A percentile compares a stretch with the other conserved stretches of the same genome.
Evolutionary conservation across 2,329 filamentous ascomycete species (phyloP).

Genomic region (Apiospora kogelbergensis): DNA sequence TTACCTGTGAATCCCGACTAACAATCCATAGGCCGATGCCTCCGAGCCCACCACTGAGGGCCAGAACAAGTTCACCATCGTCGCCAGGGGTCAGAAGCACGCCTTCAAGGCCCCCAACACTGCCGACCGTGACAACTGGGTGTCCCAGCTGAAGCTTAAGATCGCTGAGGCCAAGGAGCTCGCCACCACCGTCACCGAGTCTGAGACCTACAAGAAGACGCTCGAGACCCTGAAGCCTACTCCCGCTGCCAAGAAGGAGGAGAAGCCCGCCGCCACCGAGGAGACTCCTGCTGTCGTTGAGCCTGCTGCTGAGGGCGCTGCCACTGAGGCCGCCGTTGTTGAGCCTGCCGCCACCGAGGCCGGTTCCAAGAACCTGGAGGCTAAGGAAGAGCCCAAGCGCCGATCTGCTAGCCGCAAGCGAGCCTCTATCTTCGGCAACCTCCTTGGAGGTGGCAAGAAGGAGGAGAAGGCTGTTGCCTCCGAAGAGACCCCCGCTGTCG

Average conservation of each 20-base stretch:
- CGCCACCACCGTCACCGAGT: slow-evolving; percentile 69
- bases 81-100: slow-evolving; percentile 86
- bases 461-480: slow-evolving; percentile 43
- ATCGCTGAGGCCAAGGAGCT: slow-evolving; percentile 82
- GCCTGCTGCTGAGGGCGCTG: slow-evolving; percentile 26
- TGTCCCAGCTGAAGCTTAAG: slow-evolving; percentile 79
- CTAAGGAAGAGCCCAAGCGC: slow-evolving; percentile 60
- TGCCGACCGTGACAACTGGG: slow-evolving; percentile 89
- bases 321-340: slow-evolving; percentile 35
- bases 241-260: slow-evolving; percentile 42
- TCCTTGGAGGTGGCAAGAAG: slow-evolving; percentile 52
- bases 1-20: slow-evolving; percentile 26
- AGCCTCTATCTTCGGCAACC: slow-evolving; percentile 60
- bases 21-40: slow-evolving; percentile 49
- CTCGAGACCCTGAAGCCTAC: slow-evolving; percentile 67
- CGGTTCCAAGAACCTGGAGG: slow-evolving; percentile 41
- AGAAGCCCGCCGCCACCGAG: slow-evolving; percentile 41
- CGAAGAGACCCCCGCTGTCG: slow-evolving; percentile 33
- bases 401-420: slow-evolving; percentile 67
- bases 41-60: slow-evolving; percentile 76
- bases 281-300: slow-evolving; percentile 29
- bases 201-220: slow-evolving; percentile 85
- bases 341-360: slow-evolving; percentile 25
- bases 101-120: slow-evolving; percentile 78
- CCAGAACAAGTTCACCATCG: slow-evolving; percentile 80